Evolutionary conservation across 2,329 filamentous ascomycete genomes (phyloP), one percentile per base, ranked within the genome.

Genomic region (Plenodomus tracheiphilus): DNA sequence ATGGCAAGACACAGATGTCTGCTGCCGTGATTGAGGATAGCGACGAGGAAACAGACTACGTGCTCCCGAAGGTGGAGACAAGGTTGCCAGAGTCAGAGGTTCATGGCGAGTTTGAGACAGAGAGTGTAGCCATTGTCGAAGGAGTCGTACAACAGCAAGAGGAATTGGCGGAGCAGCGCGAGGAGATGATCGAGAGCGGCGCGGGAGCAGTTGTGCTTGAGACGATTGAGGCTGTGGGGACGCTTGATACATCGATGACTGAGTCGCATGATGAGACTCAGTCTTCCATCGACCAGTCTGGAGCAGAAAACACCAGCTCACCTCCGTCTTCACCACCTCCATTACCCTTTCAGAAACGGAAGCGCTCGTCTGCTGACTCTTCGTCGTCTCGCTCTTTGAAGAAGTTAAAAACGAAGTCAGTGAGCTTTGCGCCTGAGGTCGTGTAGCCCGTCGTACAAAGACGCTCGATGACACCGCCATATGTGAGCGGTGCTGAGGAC

Each of bases 31-130:
- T 47, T 11, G 28, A 39, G 20, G 13, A 47, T 13, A 39, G 45
- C 28, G 39, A 47, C n/a, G 39, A 47, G 4, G 45, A 47, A 18
- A 22, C 34, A 1, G 18, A 47, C 34, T 47, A 47, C 15, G n/a
- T 18, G 4, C 35, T 47, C 8, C 39, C 45, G 8, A 17, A 17
- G 15, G 3, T 18, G 4, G 4, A 3, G 2, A 32, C 41, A 2
- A 19, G 16, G 20, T 15, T 43, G 13, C 30, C 30, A 17, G 30
- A 36, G 6, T 4, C 35, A 15, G 9, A 32, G 4, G 4, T 32
- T 11, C 6, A 15, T 11, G 28, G 28, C 13, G 28, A 32, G 11
- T 32, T 32, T 15, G 28, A 32, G 15, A 15, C 8, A 15, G 28
- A 20, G n/a, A 9, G 6, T n/a, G n/a, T 5, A n/a, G 35, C 35